phyloP scores from a whole-genome alignment of 2,329 filamentous ascomycete species.

The Neonectria magnoliae region DNA sequence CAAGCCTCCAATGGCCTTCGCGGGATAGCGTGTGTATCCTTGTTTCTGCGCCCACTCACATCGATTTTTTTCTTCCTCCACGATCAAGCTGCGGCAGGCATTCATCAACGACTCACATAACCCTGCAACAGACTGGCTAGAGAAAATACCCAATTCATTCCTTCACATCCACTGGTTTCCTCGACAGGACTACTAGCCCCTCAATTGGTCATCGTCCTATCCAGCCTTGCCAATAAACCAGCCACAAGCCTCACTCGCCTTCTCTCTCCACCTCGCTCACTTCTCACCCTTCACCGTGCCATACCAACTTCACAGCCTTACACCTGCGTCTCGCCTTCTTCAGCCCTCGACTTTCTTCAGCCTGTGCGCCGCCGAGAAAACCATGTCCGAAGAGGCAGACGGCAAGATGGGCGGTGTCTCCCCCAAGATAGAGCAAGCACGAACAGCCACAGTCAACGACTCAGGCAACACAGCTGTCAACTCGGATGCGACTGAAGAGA shows the following conservation, averaged over 20 bases:
- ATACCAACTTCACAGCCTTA: slow-evolving; percentile 1
- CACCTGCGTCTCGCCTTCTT: background rate
- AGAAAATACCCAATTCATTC: background rate
- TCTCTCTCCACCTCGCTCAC: background rate
- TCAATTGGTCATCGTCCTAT: slow-evolving; percentile 9
- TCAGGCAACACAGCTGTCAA: slow-evolving; percentile 24
- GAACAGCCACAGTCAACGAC: slow-evolving; percentile 27
- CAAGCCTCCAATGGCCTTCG: background rate
- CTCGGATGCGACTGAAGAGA: slow-evolving; percentile 43
- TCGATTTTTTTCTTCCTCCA: slow-evolving; percentile 14
- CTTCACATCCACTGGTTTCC: background rate
- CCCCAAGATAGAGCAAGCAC: slow-evolving; percentile 27
- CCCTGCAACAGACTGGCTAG: slow-evolving; percentile 11
- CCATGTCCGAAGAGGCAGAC: slow-evolving; percentile 44
- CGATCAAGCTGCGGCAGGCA: slow-evolving; percentile 15
- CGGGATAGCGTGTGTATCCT: background rate
- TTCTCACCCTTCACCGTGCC: background rate
- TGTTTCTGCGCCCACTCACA: slow-evolving; percentile 17
- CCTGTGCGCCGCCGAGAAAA: background rate
- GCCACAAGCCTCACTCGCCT: slow-evolving; percentile 5
- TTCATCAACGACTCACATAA: slow-evolving; percentile 12
- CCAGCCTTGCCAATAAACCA: background rate
- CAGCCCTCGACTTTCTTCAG: background rate
- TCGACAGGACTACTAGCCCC: background rate
- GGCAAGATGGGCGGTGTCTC: slow-evolving; percentile 35